Conservation (phyloP, 2,329 filamentous ascomycete genomes). For the Phyllosticta citriasiana region DNA sequence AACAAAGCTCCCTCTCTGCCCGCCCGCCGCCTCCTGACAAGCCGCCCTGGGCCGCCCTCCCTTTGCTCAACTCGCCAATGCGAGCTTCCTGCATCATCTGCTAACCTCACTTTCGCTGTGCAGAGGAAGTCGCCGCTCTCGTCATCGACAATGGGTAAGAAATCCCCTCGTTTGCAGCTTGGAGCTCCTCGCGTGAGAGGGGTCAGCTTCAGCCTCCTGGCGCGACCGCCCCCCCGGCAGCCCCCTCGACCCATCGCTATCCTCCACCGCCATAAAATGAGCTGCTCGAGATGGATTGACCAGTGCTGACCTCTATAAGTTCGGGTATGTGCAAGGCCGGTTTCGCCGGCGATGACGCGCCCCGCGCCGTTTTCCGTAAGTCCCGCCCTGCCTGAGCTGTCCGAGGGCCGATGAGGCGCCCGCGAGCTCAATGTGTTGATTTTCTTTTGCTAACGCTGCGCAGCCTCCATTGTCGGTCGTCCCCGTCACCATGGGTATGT, state of each 20-base stretch:
- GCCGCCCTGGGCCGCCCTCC: background rate
- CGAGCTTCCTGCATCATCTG: constrained; percentile 14
- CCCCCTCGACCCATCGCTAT: constrained; percentile 4
- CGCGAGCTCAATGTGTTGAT: constrained; percentile 12
- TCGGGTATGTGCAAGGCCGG: constrained; percentile 99
- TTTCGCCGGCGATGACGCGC: constrained; percentile 99
- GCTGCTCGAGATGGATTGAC: constrained; percentile 11
- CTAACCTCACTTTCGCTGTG: constrained; percentile 29
- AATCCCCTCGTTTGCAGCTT: constrained; percentile 23
- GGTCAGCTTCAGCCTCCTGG: constrained; percentile 14
- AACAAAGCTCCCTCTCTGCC: constrained; percentile 11
- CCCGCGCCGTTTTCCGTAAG: constrained; percentile 99
- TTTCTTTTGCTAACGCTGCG: constrained; percentile 21
- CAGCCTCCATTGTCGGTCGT: constrained; percentile 98
- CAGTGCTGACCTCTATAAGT: constrained; percentile 46
- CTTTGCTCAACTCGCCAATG: background rate
- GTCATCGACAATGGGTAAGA: constrained; percentile 99
- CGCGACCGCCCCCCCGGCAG: constrained; percentile 1
- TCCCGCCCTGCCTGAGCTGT: constrained; percentile 30
- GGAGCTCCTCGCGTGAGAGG: constrained; percentile 27
- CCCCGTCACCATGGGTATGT: constrained; percentile 98
- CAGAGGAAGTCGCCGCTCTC: constrained; percentile 99
- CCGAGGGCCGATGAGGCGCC: constrained; percentile 2
- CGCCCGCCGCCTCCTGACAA: constrained; percentile 21
- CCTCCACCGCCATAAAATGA: background rate